Percentiles rank a stretch among this genome's conserved stretches.
phyloP scores from a whole-genome alignment of 148 eudicot genomes.

The Rhododendron henanense region DNA sequence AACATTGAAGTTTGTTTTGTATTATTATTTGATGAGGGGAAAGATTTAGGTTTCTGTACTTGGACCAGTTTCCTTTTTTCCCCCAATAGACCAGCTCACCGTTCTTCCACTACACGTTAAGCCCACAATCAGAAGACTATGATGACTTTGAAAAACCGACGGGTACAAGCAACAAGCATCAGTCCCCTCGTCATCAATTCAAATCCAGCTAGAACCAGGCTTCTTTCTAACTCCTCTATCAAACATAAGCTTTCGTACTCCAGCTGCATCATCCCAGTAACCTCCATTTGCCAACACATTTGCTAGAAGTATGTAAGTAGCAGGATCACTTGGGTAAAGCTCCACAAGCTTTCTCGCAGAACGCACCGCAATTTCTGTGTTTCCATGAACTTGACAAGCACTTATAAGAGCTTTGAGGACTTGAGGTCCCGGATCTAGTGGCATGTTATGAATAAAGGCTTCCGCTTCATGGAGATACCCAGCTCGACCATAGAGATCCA shows the following conservation, averaged over 20 bases:
- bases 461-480: slow-evolving; percentile 53
- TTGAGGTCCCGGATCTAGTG: slow-evolving; percentile 36
- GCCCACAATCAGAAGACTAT: background rate
- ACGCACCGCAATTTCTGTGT: slow-evolving; percentile 43
- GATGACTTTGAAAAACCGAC: background rate
- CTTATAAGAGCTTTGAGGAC: slow-evolving; percentile 50
- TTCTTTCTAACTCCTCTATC: slow-evolving; percentile 30
- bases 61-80: background rate
- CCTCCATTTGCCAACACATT: slow-evolving; percentile 47
- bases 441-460: slow-evolving; percentile 48
- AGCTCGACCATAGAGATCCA: slow-evolving; percentile 57
- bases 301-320: slow-evolving; percentile 42
- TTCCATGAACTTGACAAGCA: slow-evolving; percentile 51
- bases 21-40: background rate
- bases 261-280: slow-evolving; percentile 47
- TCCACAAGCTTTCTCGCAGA: slow-evolving; percentile 37
- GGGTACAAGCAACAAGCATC: background rate
- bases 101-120: background rate
- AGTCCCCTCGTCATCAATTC: slow-evolving; percentile 6
- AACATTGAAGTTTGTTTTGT: too few relatives aligned
- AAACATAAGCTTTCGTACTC: slow-evolving; percentile 40
- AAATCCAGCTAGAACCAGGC: slow-evolving; percentile 49
- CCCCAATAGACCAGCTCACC: background rate
- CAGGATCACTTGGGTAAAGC: slow-evolving; percentile 44
- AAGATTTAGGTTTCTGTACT: background rate